Conservation (phyloP, 164 flowering plant species). For the Buxus sempervirens region DNA sequence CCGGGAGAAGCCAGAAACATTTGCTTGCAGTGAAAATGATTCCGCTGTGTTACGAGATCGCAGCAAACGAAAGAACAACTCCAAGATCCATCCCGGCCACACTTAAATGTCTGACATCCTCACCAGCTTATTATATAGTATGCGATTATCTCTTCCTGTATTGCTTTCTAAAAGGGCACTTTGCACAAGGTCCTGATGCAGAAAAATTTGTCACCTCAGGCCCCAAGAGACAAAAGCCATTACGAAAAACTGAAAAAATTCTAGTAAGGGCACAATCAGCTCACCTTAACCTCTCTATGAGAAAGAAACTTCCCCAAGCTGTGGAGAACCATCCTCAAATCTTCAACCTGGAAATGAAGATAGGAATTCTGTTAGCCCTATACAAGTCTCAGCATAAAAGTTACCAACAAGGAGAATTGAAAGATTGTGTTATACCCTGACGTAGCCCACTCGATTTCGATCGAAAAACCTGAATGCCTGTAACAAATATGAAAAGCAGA, state of each 20-base stretch:
- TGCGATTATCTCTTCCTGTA: constrained; percentile 83
- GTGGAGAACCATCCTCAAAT: constrained; percentile 79
- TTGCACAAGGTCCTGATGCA: constrained; percentile 85
- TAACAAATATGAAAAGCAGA: constrained; percentile 4
- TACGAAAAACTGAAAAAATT: background rate
- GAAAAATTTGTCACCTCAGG: background rate
- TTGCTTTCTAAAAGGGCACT: constrained; percentile 88
- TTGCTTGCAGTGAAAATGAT: no score
- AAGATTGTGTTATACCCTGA: constrained; percentile 48
- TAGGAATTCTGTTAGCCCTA: background rate
- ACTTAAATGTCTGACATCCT: constrained; percentile 31
- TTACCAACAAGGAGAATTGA: background rate
- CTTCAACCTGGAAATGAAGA: constrained; percentile 75
- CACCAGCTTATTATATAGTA: constrained; percentile 79
- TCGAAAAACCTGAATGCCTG: constrained; percentile 98
- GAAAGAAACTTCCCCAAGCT: constrained; percentile 76
- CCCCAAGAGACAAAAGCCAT: background rate
- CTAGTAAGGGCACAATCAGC: constrained; percentile 4
- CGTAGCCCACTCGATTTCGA: constrained; percentile 74
- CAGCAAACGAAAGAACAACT: background rate
- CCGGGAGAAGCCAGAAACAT: no score
- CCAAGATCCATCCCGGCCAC: background rate
- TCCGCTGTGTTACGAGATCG: no score
- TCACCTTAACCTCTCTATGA: constrained; percentile 92
- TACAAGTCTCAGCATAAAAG: background rate